Evolutionary conservation across 176 grass and related monocot species (phyloP), one percentile per base, ranked within the genome.

Genomic region (Juncus inflexus): DNA sequence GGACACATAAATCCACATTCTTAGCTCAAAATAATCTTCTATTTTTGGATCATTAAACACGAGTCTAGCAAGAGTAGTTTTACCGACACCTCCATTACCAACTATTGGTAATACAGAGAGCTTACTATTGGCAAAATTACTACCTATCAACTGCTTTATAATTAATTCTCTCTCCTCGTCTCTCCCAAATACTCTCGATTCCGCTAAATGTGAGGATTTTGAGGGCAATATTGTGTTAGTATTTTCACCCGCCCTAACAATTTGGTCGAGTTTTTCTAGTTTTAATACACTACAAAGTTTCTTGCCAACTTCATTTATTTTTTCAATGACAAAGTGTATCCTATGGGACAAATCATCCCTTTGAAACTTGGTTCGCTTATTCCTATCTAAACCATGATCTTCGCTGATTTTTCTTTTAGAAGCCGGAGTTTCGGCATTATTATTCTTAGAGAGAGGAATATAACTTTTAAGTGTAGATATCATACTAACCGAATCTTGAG

Each of bases 41-140:
- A 76, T 19, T 70, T 74, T 68, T 57, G 60, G 1, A 47, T 58
- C 71, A 39, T 3, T 2, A 5, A 55, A 81, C 43, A 76, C 71
- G 51, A 9, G 43, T 56, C 45, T 50, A 57, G 56, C 62, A 62
- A 81, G 78, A 0, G 78, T 75, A 0, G 78, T 81, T 43, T 81
- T 75, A 35, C 78, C 78, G 52, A 81, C 15, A 19, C 78, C 78
- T 19, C 78, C 78, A 81, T 1, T 62, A 36, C 78, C 78, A 55
- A 81, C 49, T 5, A 81, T 0, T 4, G 78, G 35, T 12, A 76
- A 0, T 55, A 81, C 72, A 69, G 58, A 2, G 2, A 81, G 54
- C 19, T 50, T 66, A 40, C 4, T 12, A 43, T 40, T 63, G 12
- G 10, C 8, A 40, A 37, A 62, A 38, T 13, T 10, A 1, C 40